Conservation (phyloP, 2,329 filamentous ascomycete genomes). For the Sporothrix brasiliensis region DNA sequence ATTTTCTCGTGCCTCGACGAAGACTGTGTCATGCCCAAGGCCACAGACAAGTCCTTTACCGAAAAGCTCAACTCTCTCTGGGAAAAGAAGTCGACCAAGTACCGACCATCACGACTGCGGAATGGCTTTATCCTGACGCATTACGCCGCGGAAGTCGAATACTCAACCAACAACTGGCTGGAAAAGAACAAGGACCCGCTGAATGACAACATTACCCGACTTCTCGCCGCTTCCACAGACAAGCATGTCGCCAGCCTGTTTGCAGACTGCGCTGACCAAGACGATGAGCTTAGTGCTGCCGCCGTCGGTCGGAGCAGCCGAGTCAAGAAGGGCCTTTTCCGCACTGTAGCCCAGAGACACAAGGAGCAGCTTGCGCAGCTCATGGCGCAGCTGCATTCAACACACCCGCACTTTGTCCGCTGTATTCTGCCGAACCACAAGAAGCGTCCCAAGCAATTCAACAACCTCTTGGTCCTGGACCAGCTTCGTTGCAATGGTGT, state of each 20-base stretch:
- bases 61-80: slow-evolving; percentile 96
- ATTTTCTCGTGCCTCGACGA: slow-evolving; percentile 98
- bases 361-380: slow-evolving; percentile 97
- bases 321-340: slow-evolving; percentile 96
- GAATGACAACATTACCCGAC: slow-evolving; percentile 92
- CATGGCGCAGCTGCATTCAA: slow-evolving; percentile 92
- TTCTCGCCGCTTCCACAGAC: slow-evolving; percentile 80
- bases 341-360: slow-evolving; percentile 93
- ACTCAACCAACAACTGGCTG: slow-evolving; percentile 90
- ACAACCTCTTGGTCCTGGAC: slow-evolving; percentile 88
- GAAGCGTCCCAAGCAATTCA: slow-evolving; percentile 91
- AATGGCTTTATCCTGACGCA: slow-evolving; percentile 96
- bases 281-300: slow-evolving; percentile 62
- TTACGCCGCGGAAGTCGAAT: slow-evolving; percentile 97
- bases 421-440: slow-evolving; percentile 99
- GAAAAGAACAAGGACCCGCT: slow-evolving; percentile 99
- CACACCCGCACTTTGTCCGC: slow-evolving; percentile 96
- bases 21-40: slow-evolving; percentile 98
- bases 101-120: slow-evolving; percentile 80
- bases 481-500: slow-evolving; percentile 99
- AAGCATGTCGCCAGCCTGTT: slow-evolving; percentile 84
- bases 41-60: slow-evolving; percentile 93
- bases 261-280: slow-evolving; percentile 76
- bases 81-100: slow-evolving; percentile 95
- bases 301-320: slow-evolving; percentile 69